These are phyloP conservation scores for Pseudofabraea citricarpa DNA, from an alignment of 2,329 filamentous ascomycete genomes.

Conservation along the genomic window DNA sequence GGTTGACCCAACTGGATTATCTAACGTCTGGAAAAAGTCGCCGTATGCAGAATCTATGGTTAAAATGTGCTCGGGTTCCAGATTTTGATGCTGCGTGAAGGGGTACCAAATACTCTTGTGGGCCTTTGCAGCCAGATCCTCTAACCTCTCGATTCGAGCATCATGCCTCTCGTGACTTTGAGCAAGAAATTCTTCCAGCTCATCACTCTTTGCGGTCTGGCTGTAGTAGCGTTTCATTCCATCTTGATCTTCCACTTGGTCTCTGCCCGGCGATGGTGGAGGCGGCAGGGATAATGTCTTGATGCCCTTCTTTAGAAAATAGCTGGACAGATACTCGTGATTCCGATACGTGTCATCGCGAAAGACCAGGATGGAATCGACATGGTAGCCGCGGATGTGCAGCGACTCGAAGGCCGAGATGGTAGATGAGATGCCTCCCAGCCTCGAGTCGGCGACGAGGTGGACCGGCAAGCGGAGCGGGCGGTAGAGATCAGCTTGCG, in stretches of 20 bases:
- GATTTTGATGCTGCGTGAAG: slow-evolving; percentile 72
- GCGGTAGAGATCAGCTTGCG: slow-evolving; percentile 74
- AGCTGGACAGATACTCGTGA: slow-evolving; percentile 59
- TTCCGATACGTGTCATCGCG: slow-evolving; percentile 62
- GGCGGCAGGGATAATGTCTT: slow-evolving; percentile 49
- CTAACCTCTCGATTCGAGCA: slow-evolving; percentile 51
- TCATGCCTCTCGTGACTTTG: slow-evolving; percentile 49
- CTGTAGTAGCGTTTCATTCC: slow-evolving; percentile 63
- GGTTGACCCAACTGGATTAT: slow-evolving; percentile 2
- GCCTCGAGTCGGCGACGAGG: slow-evolving; percentile 67
- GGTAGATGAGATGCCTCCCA: slow-evolving; percentile 77
- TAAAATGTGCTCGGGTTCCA: slow-evolving; percentile 58
- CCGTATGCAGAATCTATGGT: slow-evolving; percentile 77
- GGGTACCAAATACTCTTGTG: slow-evolving; percentile 74
- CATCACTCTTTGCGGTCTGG: slow-evolving; percentile 32
- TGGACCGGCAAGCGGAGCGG: slow-evolving; percentile 69
- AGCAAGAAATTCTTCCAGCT: slow-evolving; percentile 41
- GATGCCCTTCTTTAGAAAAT: slow-evolving; percentile 59
- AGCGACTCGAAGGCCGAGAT: slow-evolving; percentile 79
- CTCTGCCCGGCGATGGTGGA: slow-evolving; percentile 46
- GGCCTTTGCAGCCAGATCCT: slow-evolving; percentile 57
- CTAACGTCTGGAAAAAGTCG: slow-evolving; percentile 66
- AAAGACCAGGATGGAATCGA: slow-evolving; percentile 68
- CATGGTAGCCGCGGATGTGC: slow-evolving; percentile 71
- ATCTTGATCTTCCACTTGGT: slow-evolving; percentile 42